These are phyloP conservation scores for Coemansia brasiliensis DNA, from an alignment of 192 early-diverging fungal genomes.

Conservation along the genomic window DNA sequence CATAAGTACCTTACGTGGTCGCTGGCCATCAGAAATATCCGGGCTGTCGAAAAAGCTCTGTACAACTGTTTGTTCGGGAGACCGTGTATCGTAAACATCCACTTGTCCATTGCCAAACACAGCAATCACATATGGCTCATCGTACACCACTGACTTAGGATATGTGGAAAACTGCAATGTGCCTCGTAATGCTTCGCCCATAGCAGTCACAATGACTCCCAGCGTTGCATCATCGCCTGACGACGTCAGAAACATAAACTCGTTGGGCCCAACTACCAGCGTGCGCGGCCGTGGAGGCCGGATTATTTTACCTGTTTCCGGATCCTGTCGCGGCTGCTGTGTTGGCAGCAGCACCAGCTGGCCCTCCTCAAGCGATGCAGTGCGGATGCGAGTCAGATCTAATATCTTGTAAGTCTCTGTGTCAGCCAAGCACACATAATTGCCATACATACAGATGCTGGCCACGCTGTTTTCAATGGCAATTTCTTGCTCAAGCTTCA, in stretches of 20 bases:
- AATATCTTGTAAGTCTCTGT: conserved; percentile 47
- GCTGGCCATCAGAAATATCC: not conserved
- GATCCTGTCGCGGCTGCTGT: conserved; percentile 42
- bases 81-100: conserved; percentile 42
- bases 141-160: conserved; percentile 41
- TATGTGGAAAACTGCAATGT: conserved; percentile 52
- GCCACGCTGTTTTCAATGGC: conserved; percentile 31
- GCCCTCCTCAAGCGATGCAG: conserved; percentile 11
- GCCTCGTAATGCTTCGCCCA: conserved; percentile 51
- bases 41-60: conserved; percentile 25
- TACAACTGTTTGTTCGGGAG: conserved; percentile 32
- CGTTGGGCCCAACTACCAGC: conserved; percentile 43
- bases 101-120: conserved; percentile 27
- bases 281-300: conserved; percentile 49
- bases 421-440: conserved; percentile 49
- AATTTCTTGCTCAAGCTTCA: conserved; percentile 44
- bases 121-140: conserved; percentile 38
- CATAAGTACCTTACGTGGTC: conserved; percentile 18
- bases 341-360: conserved; percentile 44
- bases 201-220: conserved; percentile 52
- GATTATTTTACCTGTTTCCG: conserved; percentile 23
- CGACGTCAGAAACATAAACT: conserved; percentile 52
- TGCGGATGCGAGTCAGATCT: conserved; percentile 34
- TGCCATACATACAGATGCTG: conserved; percentile 46
- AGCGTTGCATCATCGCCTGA: conserved; percentile 41